These are phyloP conservation scores for Alliaria petiolata DNA, from an alignment of 345 rosid species.

Conservation along the genomic window DNA sequence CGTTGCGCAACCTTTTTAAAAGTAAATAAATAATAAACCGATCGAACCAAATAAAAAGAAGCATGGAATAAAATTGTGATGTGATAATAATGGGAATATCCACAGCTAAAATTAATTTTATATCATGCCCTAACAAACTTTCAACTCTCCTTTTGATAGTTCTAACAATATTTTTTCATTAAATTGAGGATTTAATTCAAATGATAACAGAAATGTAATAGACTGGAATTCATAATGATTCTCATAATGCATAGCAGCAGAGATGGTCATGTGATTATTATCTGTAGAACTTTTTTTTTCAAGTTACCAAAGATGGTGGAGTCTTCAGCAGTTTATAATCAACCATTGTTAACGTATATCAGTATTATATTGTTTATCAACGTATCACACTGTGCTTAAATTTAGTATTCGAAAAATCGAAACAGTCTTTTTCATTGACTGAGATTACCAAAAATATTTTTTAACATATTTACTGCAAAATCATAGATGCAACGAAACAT, in stretches of 20 bases:
- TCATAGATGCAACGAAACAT: neutral
- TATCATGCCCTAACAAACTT: slow-evolving; percentile 32
- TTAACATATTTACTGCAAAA: neutral
- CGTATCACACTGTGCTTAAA: neutral
- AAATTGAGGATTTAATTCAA: slow-evolving; percentile 4
- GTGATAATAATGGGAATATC: slow-evolving; percentile 29
- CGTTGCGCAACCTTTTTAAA: slow-evolving; percentile 10
- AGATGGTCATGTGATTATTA: neutral
- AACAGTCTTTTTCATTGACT: neutral
- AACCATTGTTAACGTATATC: neutral
- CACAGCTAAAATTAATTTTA: slow-evolving; percentile 4
- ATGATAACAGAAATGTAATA: neutral
- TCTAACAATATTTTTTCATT: slow-evolving; percentile 21
- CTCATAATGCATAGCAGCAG: neutral
- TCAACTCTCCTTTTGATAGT: slow-evolving; percentile 27
- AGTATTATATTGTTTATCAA: neutral
- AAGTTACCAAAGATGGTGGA: too few species aligned
- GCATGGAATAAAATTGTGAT: slow-evolving; percentile 15
- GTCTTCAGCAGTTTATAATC: too few species aligned
- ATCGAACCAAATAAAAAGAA: slow-evolving; percentile 14
- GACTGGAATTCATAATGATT: neutral
- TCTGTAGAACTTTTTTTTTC: neutral
- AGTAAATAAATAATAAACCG: neutral
- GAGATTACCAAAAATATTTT: neutral
- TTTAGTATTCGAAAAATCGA: neutral